Base-by-base conservation (phyloP, 768 basidiomycete genomes). In the Tephrocybe sp. region DNA sequence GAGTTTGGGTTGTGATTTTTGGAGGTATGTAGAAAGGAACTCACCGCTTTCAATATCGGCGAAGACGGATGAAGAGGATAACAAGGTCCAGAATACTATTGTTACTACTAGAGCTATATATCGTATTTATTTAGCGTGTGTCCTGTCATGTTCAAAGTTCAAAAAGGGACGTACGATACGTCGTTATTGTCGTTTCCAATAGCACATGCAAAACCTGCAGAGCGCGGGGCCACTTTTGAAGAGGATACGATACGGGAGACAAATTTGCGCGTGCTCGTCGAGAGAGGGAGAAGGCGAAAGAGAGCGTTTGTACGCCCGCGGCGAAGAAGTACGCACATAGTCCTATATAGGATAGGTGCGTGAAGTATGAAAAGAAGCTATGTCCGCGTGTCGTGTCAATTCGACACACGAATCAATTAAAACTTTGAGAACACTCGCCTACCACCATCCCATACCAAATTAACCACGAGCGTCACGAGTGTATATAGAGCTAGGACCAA, bases 341-440 rank as follows among this genome's bases (percentile, higher is more conserved):
- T 0, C 87, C 87, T 30, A 80, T 78, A 50, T 80, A 85, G 0
- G 81, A 75, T 1, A 87, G 72, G 65, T 82, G 87, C 7, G 79
- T 77, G 55, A 84, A 75, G 67, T 41, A 49, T 28, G 35, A 55
- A 26, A 44, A 42, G 47, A 21, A 18, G 18, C 36, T 34, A 15
- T 12, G n/a, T n/a, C 16, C 18, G 21, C 18, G 18, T 37, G 16
- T 34, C 6, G 16, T 7, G 13, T 9, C 5, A 9, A 9, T 8
- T 34, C 32, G 16, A 18, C 8, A 16, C 12, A 19, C 21, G 13
- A 6, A 11, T 28, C 31, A 47, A 34, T n/a, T 1, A 34, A 25
- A 22, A 3, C 25, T 18, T 19, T 18, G 16, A 18, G 43, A 44
- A 19, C 1, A 27, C 1, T 1, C 36, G 7, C 70, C 47, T 54